Evolutionary conservation across 257 asterid species (phyloP).

Genomic region (Phtheirospermum japonicum): DNA sequence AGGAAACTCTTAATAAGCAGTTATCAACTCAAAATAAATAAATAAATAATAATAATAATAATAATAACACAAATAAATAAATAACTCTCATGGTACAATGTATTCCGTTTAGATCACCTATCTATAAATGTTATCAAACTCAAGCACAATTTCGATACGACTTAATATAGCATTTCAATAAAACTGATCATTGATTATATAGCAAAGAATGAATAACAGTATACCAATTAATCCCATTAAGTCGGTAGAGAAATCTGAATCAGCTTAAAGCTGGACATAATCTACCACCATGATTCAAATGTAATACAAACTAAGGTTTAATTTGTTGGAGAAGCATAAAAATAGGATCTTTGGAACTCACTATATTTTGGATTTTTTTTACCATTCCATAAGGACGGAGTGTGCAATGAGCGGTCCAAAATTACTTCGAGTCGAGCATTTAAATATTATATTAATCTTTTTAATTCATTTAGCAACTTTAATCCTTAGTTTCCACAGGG

Average conservation of each 20-base stretch:
- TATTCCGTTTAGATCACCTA: neutral
- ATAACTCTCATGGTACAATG: neutral
- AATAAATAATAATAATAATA: neutral
- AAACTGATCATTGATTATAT: neutral
- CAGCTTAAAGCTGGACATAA: neutral
- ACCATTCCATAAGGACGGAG: neutral
- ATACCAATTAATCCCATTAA: too few species aligned
- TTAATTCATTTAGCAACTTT: neutral
- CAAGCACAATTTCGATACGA: neutral
- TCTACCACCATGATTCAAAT: neutral
- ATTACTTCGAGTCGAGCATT: conserved; percentile 4
- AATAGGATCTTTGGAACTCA: neutral
- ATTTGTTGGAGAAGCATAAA: neutral
- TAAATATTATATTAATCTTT: neutral
- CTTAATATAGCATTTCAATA: neutral
- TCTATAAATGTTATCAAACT: too few species aligned
- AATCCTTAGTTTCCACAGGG: too few species aligned
- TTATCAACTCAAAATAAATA: conserved; percentile 15
- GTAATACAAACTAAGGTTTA: neutral
- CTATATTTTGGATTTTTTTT: too few species aligned
- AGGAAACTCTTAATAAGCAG: conserved; percentile 24
- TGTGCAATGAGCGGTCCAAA: neutral
- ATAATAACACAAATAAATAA: too few species aligned
- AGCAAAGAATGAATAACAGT: neutral
- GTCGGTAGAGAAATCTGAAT: too few species aligned